Base-by-base conservation (phyloP, 257 asterid genomes). In the Fraxinus anomala region DNA sequence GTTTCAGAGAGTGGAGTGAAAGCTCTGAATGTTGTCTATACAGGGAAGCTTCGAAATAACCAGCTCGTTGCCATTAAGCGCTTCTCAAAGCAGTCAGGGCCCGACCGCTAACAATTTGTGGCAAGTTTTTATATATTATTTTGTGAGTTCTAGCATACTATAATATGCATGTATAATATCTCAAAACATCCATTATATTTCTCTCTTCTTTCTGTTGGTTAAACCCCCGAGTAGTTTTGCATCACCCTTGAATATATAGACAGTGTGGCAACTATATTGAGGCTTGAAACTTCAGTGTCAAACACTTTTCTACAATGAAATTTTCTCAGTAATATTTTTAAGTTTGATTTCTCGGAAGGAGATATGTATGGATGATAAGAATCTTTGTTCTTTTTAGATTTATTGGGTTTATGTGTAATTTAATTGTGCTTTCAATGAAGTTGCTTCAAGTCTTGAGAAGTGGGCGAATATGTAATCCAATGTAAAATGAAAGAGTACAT, bases 51-150 rank as follows among this genome's bases (percentile, higher is more conserved):
- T 26, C 1, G 28, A 26, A 26, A 26, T 73, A 91, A 88, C 73
- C 76, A 81, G 80, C 82, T 92, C 23, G 96, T 83, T 73, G 97
- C 97, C 70, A 80, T 92, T 79, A 92, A 92, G 80, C 94, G 97
- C 73, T 92, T 92, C 89, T 92, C 97, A 6, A 92, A 88, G 89
- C 94, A 89, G 83, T 91, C 97, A 5, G 91, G 97, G 97, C 96
- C 93, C 5, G 5, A 92, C 6, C 81, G 89, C 31, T 92, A 89
- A 86, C 97, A 90, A 80, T 92, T 91, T 83, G 85, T 83, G 94
- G 96, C 89, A 82, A 80, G 79, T 61, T 65, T 34, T 61, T 51
- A 56, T 0, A 21, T 56, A 21, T 6, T 56, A 9, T 1, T 56
- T 21, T 21, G 26, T 21, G 54, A 44, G 13, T 44, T 33, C 19